phyloP scores from a whole-genome alignment of 768 basidiomycete species.

The Lactifluus piperatus region DNA sequence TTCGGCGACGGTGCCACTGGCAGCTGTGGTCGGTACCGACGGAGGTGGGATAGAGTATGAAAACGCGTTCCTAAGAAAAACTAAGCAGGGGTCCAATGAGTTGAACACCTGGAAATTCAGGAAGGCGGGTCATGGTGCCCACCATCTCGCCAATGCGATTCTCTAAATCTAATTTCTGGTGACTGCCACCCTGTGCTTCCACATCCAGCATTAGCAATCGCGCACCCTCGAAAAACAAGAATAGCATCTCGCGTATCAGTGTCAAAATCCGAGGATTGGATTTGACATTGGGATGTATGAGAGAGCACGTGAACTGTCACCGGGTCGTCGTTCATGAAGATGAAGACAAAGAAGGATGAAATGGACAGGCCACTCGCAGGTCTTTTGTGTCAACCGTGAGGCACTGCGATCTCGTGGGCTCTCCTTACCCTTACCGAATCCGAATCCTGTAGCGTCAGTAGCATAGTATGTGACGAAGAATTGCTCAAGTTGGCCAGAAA shows the following conservation, averaged over 20 bases:
- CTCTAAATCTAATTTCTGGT: not conserved
- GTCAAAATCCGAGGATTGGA: not conserved
- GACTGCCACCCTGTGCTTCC: not conserved
- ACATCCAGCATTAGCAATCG: constrained; percentile 5
- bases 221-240: constrained; percentile 1
- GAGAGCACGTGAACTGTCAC: constrained; percentile 4
- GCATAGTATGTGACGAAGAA: no score
- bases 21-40: not conserved
- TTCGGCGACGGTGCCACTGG: not conserved
- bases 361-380: not conserved
- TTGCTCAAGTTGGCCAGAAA: not conserved
- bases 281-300: not conserved
- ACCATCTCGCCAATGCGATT: not conserved
- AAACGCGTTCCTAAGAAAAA: constrained; percentile 1
- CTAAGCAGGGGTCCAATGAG: not conserved
- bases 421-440: no score
- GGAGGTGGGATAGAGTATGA: constrained; percentile 4
- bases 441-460: no score
- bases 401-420: no score
- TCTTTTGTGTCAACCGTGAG: no score
- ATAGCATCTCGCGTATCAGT: not conserved
- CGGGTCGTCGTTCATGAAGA: not conserved
- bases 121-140: not conserved
- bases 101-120: not conserved
- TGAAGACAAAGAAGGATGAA: no score